Conservation (phyloP, 305 asterid genomes). For the Plantago lanceolata region DNA sequence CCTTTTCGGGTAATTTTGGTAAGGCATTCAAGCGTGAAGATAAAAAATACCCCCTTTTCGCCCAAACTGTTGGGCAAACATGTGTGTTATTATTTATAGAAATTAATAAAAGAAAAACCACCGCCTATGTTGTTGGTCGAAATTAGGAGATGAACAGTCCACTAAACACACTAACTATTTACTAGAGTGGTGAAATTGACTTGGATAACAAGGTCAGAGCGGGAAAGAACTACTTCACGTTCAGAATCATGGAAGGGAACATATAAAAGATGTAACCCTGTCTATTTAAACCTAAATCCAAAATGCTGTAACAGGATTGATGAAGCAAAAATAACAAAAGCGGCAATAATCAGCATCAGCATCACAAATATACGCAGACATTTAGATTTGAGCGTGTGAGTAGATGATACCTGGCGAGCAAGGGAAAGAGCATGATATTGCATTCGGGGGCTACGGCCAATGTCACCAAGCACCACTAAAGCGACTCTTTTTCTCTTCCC, state of each 20-base stretch:
- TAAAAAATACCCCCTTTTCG: neutral
- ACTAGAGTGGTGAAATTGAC: neutral
- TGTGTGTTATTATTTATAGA: neutral
- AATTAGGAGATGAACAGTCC: neutral
- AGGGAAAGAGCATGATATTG: conserved; percentile 94
- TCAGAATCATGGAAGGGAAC: neutral
- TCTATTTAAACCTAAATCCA: neutral
- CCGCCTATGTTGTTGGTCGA: neutral
- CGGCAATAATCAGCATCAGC: neutral
- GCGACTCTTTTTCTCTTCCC: conserved; percentile 73
- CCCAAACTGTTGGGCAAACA: neutral
- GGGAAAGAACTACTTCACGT: no score
- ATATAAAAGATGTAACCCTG: neutral
- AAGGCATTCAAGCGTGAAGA: neutral
- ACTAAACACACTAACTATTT: neutral
- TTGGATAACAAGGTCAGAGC: no score
- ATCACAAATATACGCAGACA: neutral
- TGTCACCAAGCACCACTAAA: conserved; percentile 87
- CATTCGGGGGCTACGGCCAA: conserved; percentile 96
- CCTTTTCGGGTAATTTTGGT: neutral
- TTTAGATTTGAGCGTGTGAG: neutral
- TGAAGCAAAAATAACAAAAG: no score
- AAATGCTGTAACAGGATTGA: neutral
- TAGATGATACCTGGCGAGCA: conserved; percentile 65
- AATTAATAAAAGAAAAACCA: neutral